Conservation (phyloP, 768 basidiomycete species). For the Pleurotus pulmonarius region DNA sequence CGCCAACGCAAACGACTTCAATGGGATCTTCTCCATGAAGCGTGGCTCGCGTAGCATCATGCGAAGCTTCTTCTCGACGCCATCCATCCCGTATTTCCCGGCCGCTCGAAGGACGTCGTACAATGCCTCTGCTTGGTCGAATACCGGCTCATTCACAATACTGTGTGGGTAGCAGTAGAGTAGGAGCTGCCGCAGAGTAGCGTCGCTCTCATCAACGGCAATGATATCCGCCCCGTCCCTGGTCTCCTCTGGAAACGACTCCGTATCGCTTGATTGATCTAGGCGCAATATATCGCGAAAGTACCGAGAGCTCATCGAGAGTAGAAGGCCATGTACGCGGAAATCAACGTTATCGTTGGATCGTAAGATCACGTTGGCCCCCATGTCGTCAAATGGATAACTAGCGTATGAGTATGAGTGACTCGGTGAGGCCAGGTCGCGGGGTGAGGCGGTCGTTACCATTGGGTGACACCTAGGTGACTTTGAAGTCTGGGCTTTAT, state of each 20-base stretch:
- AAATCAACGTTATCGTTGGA: constrained; percentile 52
- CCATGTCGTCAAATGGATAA: constrained; percentile 43
- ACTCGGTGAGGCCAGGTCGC: no score
- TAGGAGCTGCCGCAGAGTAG: constrained; percentile 37
- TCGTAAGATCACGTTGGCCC: constrained; percentile 52
- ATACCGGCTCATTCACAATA: constrained; percentile 19
- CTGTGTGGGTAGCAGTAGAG: constrained; percentile 47
- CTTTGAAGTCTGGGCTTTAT: no score
- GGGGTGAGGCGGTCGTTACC: no score
- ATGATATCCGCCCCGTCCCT: constrained; percentile 37
- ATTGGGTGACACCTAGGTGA: no score
- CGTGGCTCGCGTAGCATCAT: constrained; percentile 26
- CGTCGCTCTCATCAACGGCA: constrained; percentile 41
- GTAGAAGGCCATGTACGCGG: constrained; percentile 48
- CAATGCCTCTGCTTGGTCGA: constrained; percentile 36
- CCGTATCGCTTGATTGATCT: constrained; percentile 24
- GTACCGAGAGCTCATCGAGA: constrained; percentile 54
- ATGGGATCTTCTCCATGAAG: constrained; percentile 31
- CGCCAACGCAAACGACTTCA: constrained; percentile 42
- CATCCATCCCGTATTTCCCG: constrained; percentile 49
- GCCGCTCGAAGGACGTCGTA: constrained; percentile 41
- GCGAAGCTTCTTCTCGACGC: constrained; percentile 29
- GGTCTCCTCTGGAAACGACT: constrained; percentile 28
- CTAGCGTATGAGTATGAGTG: background rate
- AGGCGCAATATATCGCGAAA: constrained; percentile 54